phyloP scores from a whole-genome alignment of 1,139 yeast species.

The Pichia sp. region DNA sequence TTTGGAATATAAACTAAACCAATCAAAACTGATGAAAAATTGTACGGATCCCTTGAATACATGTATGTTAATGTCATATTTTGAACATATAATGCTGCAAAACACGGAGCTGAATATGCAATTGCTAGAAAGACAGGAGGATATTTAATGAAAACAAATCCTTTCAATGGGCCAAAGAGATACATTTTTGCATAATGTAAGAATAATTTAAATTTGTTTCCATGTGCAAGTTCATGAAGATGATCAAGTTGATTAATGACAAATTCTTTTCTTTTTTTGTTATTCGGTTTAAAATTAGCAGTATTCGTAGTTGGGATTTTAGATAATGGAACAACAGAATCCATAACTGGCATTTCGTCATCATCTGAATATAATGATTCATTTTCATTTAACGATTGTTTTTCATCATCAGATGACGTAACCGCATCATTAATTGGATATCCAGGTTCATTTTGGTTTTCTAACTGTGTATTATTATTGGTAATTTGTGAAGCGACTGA shows the following conservation, averaged over 20 bases:
- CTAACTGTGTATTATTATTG: neutral
- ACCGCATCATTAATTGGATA: too few relatives aligned
- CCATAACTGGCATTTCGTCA: constrained; percentile 23
- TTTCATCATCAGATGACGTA: neutral
- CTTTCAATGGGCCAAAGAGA: constrained; percentile 44
- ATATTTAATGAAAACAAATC: constrained; percentile 45
- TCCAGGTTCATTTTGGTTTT: too few relatives aligned
- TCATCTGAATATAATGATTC: too few relatives aligned
- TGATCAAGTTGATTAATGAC: constrained; percentile 25
- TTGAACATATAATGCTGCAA: constrained; percentile 64
- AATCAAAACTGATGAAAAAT: constrained; percentile 55
- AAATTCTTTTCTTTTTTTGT: constrained; percentile 24
- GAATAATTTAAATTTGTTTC: constrained; percentile 16
- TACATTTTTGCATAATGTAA: constrained; percentile 35
- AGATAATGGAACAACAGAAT: constrained; percentile 31
- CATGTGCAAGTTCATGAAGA: constrained; percentile 17
- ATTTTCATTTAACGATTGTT: neutral
- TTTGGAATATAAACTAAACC: constrained; percentile 82
- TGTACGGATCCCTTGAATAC: constrained; percentile 62
- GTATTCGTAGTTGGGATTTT: constrained; percentile 26
- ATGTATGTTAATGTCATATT: constrained; percentile 67
- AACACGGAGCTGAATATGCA: constrained; percentile 58
- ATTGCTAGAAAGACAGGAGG: constrained; percentile 72
- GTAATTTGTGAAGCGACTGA: constrained; percentile 1
- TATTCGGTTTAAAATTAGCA: constrained; percentile 24